Base-by-base conservation (phyloP, 768 basidiomycete species). In the Suillus luteus region DNA sequence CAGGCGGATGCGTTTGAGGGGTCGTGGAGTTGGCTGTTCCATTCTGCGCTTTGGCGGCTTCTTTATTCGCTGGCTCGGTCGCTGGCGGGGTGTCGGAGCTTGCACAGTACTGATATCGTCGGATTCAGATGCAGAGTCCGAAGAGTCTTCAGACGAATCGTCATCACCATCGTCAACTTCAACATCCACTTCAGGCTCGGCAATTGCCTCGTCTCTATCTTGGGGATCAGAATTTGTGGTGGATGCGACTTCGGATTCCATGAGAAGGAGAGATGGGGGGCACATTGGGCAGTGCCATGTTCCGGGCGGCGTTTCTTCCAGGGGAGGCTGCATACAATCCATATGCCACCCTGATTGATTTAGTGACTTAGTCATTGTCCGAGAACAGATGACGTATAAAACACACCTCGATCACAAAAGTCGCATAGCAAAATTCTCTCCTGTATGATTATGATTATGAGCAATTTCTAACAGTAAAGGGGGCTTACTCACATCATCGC, bases 391-490 rank as follows among this genome's bases (percentile, higher is more conserved):
- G 40, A 27, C 24, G 40, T 41, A 58, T 40, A 61, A 66, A 67
- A 64, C 38, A 46, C 73, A 87, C 92, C 94, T 83, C 94, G 83
- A 81, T 99, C 96, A 76, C 96, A 99, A 62, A 81, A 85, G 81
- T 99, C 96, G 75, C 96, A 99, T 69, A 98, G 91, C 60, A 99
- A 75, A 66, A 97, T 88, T 60, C 85, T 84, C 60, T 83, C 86
- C 92, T 96, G 71, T 61, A 40, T 59, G 14, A 59, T 76, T 66
- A 75, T 71, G 60, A n/a, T 64, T 38, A 37, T 33, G 43, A 35
- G 66, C 63, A 58, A 43, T 44, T 65, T 62, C 46, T 54, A 67
- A 55, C 62, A 61, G 67, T 62, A 61, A 40, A 40, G 65, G 59
- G 60, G 33, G 48, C 22, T 37, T 3, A 80, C 93, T 78, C 77